Base-by-base conservation (phyloP, 345 rosid species). In the Citrus mangshanensis region DNA sequence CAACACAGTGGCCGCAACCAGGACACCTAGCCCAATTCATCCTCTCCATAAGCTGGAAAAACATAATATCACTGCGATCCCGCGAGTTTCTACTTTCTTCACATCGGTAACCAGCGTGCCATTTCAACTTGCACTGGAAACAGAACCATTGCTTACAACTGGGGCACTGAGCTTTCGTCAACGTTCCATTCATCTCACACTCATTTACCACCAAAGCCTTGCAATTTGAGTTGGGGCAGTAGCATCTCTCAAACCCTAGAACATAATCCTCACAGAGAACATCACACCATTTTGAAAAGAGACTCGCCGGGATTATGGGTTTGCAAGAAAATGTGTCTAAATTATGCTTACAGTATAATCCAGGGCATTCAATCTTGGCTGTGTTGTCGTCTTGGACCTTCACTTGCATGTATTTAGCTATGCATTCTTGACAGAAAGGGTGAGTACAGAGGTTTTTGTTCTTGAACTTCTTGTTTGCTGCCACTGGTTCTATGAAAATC, bases 81-180 rank as follows among this genome's bases (percentile, higher is more conserved):
- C 51, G 14, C 16, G 10, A 46, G 51, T 12, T 13, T 46, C 5
- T 16, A 46, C 51, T 46, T 46, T 46, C 18, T 21, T 7, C 75
- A 54, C 87, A 84, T 68, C 32, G 25, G 40, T 79, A 79, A 16
- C 87, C 87, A 12, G 77, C 75, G 62, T 84, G 85, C 85, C 85
- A 84, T 0, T 76, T 76, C 30, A 73, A 69, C 35, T 79, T 82
- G 77, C 87, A 84, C 24, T 25, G 42, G 6, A 77, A 84, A 71
- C 85, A 84, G 38, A 84, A 79, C 42, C 73, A 34, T 19, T 46
- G 61, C 79, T 79, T 82, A 68, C 87, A 84, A 7, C 65, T 79
- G 24, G 83, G 81, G 37, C 87, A 84, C 25, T 65, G 51, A 25
- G 32, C 40, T 74, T 77, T 84, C 75, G 74, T 82, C 77, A 77